Percentiles rank a stretch among this genome's conserved stretches.
phyloP scores from a whole-genome alignment of 2,329 filamentous ascomycete species.

The Orbilia javanica region DNA sequence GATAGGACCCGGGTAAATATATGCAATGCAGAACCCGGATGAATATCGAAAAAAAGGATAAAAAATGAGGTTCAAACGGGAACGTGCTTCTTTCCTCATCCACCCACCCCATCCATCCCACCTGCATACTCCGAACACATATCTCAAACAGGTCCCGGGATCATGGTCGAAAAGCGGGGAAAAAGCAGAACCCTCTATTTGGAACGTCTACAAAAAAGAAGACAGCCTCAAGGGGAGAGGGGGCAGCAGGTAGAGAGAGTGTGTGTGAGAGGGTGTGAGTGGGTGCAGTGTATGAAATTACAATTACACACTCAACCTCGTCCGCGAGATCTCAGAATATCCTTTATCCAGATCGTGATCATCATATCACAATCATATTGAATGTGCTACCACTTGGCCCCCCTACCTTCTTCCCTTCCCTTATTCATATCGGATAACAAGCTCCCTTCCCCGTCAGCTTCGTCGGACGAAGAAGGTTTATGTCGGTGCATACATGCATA shows the following conservation, averaged over 20 bases:
- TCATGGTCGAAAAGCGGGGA: slow-evolving; percentile 57
- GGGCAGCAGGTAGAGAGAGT: neutral
- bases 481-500: slow-evolving; percentile 5
- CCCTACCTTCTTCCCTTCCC: neutral
- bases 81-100: slow-evolving; percentile 46
- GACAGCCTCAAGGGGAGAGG: neutral
- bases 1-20: slow-evolving; percentile 47
- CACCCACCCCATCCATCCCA: slow-evolving; percentile 31
- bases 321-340: slow-evolving; percentile 4
- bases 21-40: slow-evolving; percentile 40
- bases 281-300: slow-evolving; percentile 3
- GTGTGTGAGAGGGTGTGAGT: no score
- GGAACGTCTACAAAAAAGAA: slow-evolving; percentile 22
- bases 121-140: slow-evolving; percentile 56
- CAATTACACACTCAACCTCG: slow-evolving; percentile 6
- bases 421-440: slow-evolving; percentile 36
- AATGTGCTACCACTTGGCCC: slow-evolving; percentile 28
- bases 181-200: slow-evolving; percentile 24
- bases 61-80: slow-evolving; percentile 19
- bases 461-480: slow-evolving; percentile 41
- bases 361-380: slow-evolving; percentile 13
- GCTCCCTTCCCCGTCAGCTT: slow-evolving; percentile 49
- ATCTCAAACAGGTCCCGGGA: slow-evolving; percentile 42
- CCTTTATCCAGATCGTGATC: slow-evolving; percentile 7
- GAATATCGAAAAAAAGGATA: slow-evolving; percentile 31